Percentiles rank a stretch among this genome's conserved stretches.
These are phyloP conservation scores for Excoecaria cochinchinensis DNA, from an alignment of 345 rosid species.

Conservation along the genomic window DNA sequence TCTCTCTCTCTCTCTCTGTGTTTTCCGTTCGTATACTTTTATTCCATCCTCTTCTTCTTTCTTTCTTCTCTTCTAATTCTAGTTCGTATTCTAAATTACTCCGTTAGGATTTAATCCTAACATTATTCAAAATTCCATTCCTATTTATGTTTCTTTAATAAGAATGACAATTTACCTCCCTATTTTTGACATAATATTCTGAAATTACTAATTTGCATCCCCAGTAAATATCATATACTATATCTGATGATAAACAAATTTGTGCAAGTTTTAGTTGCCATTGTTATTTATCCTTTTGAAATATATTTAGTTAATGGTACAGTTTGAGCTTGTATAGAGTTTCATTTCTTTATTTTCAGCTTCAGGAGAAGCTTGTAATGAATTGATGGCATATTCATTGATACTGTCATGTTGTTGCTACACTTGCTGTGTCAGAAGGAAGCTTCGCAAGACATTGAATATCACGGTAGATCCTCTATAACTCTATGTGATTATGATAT, in stretches of 20 bases:
- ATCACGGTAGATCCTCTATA: conserved; percentile 58
- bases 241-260: neutral
- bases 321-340: conserved; percentile 15
- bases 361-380: conserved; percentile 93
- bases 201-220: too few species aligned
- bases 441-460: conserved; percentile 76
- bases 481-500: conserved; percentile 6
- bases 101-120: too few species aligned
- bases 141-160: too few species aligned
- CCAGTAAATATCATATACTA: too few species aligned
- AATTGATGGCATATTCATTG: conserved; percentile 86
- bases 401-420: conserved; percentile 97
- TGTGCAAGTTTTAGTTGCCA: neutral
- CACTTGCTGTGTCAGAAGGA: conserved; percentile 91
- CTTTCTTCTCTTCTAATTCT: too few species aligned
- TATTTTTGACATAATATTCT: too few species aligned
- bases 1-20: too few species aligned
- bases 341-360: conserved; percentile 47
- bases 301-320: conserved; percentile 11
- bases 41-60: too few species aligned
- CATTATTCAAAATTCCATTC: too few species aligned
- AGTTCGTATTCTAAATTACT: too few species aligned
- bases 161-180: too few species aligned
- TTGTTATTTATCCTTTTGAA: neutral
- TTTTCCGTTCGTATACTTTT: too few species aligned